Base-by-base conservation (phyloP, 495 filamentous ascomycete species). In the Xanthoparmelia taractica region DNA sequence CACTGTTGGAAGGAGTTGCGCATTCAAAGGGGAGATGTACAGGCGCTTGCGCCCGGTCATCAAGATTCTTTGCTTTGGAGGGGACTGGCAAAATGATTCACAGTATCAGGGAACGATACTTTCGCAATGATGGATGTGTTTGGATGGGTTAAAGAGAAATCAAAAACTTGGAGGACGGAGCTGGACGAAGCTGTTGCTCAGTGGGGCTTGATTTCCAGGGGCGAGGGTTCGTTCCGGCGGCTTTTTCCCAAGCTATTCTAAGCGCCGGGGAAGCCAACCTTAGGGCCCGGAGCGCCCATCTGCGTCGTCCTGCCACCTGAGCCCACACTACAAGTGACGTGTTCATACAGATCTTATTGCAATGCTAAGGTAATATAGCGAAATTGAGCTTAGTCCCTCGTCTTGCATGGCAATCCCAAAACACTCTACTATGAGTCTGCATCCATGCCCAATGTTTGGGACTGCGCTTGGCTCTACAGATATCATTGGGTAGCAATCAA, bases 21-120 rank as follows among this genome's bases (percentile, higher is more conserved):
- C 75, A 65, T 84, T 90, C 54, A 97, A 78, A 29, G 94, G 94
- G 10, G 88, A 86, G 66, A 98, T 92, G 72, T 98, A 90, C 31
- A 98, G 81, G 65, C 92, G 83, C 45, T 79, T 85, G 61, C 36
- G 45, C 45, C 58, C 66, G 12, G 34, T 55, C 66, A 68, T 68
- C 25, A 45, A 56, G 37, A 33, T 43, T 55, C 7, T 12, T 0
- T 23, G 8, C 23, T 38, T 23, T 23, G 2, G 12, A 10, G 1
- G 45, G 41, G 18, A 43, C 47, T 18, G 27, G 7, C 48, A 8
- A 13, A 52, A 13, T 18, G 48, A 31, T 31, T 0, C 2, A 18
- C 2, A 17, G 7, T 15, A 8, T 0, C 5, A 1, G 13, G 17
- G 2, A 31, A 0, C 13, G 12, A 27, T 27, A 8, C 3, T 52